Conservation (phyloP, 208 protist species). For the Leptomonas pyrrhocoris region DNA sequence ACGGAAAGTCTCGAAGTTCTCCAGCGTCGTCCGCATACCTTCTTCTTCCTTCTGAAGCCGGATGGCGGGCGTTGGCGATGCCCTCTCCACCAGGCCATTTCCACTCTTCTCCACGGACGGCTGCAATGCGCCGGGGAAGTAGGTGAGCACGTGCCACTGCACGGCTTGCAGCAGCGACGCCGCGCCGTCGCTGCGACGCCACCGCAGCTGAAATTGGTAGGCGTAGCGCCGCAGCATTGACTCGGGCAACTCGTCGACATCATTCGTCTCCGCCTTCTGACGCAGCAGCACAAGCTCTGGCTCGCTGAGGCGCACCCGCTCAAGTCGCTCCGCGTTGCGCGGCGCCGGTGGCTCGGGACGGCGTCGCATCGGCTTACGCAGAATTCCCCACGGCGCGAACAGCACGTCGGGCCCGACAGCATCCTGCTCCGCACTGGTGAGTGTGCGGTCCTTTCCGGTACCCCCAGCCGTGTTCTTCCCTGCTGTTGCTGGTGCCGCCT, state of each 20-base stretch:
- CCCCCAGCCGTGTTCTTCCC: background rate
- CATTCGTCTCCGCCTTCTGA: conserved; percentile 56
- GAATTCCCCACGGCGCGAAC: conserved; percentile 84
- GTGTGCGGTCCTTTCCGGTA: conserved; percentile 41
- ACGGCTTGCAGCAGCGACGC: conserved; percentile 79
- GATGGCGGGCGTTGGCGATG: conserved; percentile 68
- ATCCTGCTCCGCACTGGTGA: conserved; percentile 49
- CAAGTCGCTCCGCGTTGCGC: conserved; percentile 57
- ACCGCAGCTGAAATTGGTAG: conserved; percentile 81
- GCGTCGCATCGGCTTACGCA: conserved; percentile 71
- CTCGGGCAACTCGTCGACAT: conserved; percentile 86
- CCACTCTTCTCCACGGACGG: conserved; percentile 6
- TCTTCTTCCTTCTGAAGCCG: conserved; percentile 73
- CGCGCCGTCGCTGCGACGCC: conserved; percentile 63
- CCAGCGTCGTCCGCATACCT: conserved; percentile 80
- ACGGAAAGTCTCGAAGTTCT: conserved; percentile 88
- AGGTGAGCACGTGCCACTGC: conserved; percentile 83
- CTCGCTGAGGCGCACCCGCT: conserved; percentile 60
- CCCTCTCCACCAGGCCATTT: background rate
- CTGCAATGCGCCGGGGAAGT: conserved; percentile 43
- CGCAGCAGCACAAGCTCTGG: conserved; percentile 73
- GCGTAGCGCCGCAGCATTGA: conserved; percentile 85
- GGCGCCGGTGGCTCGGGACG: conserved; percentile 11
- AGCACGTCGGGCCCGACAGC: conserved; percentile 65
- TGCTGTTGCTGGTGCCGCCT: background rate